These are phyloP conservation scores for Lipomyces mesembrius DNA, from an alignment of 805 yeast genomes.

Conservation along the genomic window DNA sequence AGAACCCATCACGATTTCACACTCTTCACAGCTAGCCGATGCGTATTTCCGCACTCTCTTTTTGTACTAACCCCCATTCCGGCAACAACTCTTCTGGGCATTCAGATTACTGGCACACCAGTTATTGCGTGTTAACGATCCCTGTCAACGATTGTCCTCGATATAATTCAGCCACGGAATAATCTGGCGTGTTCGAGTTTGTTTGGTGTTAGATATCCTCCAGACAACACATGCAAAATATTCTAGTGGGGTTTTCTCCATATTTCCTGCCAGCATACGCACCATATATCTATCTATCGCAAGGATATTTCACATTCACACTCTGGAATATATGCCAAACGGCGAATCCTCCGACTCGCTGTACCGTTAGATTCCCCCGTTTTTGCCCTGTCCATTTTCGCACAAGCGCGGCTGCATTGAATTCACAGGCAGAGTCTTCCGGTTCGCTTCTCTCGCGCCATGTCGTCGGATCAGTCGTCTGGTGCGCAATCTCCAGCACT, in stretches of 20 bases:
- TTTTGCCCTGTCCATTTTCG: background rate
- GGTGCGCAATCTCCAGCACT: slow-evolving; percentile 10
- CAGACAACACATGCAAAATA: background rate
- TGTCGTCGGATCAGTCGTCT: slow-evolving; percentile 10
- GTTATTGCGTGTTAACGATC: too few relatives aligned
- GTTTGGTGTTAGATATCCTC: background rate
- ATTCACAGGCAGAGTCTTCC: background rate
- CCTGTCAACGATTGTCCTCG: background rate
- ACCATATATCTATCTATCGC: background rate
- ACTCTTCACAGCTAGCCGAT: too few relatives aligned
- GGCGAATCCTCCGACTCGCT: too few relatives aligned
- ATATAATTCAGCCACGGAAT: background rate
- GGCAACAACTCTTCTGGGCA: too few relatives aligned
- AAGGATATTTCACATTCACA: background rate
- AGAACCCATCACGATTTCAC: too few relatives aligned
- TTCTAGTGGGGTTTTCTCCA: background rate
- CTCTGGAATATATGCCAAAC: background rate
- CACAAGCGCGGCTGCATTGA: background rate
- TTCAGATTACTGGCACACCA: too few relatives aligned
- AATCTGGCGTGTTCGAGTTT: background rate
- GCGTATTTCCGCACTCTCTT: too few relatives aligned
- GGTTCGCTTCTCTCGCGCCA: background rate
- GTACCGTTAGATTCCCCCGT: too few relatives aligned
- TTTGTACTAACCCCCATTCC: too few relatives aligned
- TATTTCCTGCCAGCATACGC: background rate